phyloP scores from a whole-genome alignment of 305 asterid genomes.

The Plantago lanceolata region DNA sequence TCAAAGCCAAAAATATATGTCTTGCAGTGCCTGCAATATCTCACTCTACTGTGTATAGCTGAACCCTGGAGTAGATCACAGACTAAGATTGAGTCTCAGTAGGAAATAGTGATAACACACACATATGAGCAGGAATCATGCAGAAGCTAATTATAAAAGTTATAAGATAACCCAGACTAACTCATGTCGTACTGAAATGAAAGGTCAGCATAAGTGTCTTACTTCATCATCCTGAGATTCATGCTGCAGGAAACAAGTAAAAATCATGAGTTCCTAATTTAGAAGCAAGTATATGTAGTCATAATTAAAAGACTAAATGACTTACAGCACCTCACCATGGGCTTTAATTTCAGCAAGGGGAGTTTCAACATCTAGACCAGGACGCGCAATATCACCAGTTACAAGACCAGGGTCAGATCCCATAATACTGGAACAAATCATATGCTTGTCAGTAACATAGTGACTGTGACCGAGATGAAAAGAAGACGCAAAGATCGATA shows the following conservation, averaged over 20 bases:
- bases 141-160: conserved; percentile 1
- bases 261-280: conserved; percentile 28
- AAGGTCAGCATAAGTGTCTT: conserved; percentile 23
- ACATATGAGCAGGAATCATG: conserved; percentile 1
- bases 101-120: too few relatives aligned
- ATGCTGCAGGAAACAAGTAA: conserved; percentile 20
- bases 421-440: conserved; percentile 39
- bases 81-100: not conserved
- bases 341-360: conserved; percentile 28
- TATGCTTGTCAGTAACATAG: conserved; percentile 20
- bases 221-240: conserved; percentile 34
- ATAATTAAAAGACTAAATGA: conserved; percentile 16
- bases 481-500: not conserved
- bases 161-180: not conserved
- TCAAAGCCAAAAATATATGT: conserved; percentile 44
- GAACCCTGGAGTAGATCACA: conserved; percentile 28
- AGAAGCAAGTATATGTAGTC: conserved; percentile 8
- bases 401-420: conserved; percentile 45
- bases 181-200: not conserved
- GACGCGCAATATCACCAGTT: conserved; percentile 22
- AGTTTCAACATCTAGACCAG: conserved; percentile 18
- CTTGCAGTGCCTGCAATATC: conserved; percentile 49
- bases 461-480: conserved; percentile 1
- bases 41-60: conserved; percentile 26
- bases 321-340: conserved; percentile 29